Evolutionary conservation across 768 basidiomycete genomes (phyloP), one percentile per base, ranked within the genome.

Genomic region (Lentinus brumalis): DNA sequence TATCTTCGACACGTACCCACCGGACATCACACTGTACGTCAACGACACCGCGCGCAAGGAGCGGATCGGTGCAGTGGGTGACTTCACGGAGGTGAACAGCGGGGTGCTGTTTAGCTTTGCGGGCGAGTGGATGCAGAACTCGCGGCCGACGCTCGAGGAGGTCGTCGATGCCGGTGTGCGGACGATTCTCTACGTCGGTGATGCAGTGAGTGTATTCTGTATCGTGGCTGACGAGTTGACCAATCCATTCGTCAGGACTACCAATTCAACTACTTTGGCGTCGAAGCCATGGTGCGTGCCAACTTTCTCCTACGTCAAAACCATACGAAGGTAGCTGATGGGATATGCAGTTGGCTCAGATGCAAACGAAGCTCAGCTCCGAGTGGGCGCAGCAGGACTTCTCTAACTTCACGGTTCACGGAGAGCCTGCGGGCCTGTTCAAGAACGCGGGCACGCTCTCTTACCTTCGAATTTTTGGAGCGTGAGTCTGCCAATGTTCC

Each of bases 361-460:
- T 86, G 3, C 65, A 79, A 29, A 84, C 83, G 31, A 70, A 75
- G 58, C 81, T 81, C 69, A 77, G 77, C 5, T 10, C 75, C 0
- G 14, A 71, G 11, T 85, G 76, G 68, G 73, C 78, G 41, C 56
- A 71, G 40, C 80, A 83, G 63, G n/a, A 65, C 0, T 84, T 84
- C 66, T 59, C 76, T 6, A 74, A 76, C 39, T 86, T 77, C 70
- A 83, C 74, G 0, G 84, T 87, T 9, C 67, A 75, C 1, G 85
- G 85, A 0, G 75, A 80, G 54, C 59, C 70, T 2, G 74, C 85
- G 3, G 85, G 84, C 2, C 70, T 81, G 32, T 84, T 73, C 74
- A 86, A 86, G 73, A 85, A 83, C 57, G 83, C 85, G 4, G 84
- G 84, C 8, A 80, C 74, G 7, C 77, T 81, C 68, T 83, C 83